Base-by-base conservation (phyloP, 176 grass and related monocot genomes). In the Raddia distichophylla region DNA sequence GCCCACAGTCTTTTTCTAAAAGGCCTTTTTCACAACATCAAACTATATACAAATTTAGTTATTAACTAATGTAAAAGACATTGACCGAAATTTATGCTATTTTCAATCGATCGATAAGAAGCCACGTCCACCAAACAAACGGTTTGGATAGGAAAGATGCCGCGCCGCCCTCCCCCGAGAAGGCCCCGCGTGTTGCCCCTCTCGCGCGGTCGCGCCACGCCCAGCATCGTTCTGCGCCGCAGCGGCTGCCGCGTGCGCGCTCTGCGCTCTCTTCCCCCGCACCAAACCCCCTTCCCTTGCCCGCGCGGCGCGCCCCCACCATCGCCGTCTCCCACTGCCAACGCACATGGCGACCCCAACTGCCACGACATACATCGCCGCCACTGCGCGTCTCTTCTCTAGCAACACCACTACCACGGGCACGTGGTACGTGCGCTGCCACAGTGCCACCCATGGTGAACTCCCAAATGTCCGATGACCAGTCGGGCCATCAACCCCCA, bases 251-350 rank as follows among this genome's bases (percentile, higher is more conserved):
- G 20, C 20, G 20, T 33, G 33, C 12, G 32, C 56, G 5, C 47
- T 19, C 59, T 37, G 17, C 57, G 27, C 14, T 50, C 65, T 13
- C 45, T 27, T 72, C 14, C 27, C 4, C 45, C 34, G 34, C 64
- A 75, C 62, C 77, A 61, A 81, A 61, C 59, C 37, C 74, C 15
- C 2, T 27, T 27, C 27, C 3, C 37, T 56, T 47, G 64, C 66
- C 67, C 32, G 32, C n/a, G 77, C 33, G 70, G 37, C 50, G 50
- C 44, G 67, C 74, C 51, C 69, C 80, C 45, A 73, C 60, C 67
- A 32, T 33, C 20, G 32, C 33, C 77, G 17, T 34, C 3, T 34
- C 3, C 60, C 52, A 27, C 27, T 27, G 27, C 27, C 27, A 0
- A 27, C 62, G 3, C 58, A 13, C 13, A 5, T 17, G 11, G 72